Evolutionary conservation across 1,284 basidiomycete species (phyloP).

Genomic region (Grifola frondosa): DNA sequence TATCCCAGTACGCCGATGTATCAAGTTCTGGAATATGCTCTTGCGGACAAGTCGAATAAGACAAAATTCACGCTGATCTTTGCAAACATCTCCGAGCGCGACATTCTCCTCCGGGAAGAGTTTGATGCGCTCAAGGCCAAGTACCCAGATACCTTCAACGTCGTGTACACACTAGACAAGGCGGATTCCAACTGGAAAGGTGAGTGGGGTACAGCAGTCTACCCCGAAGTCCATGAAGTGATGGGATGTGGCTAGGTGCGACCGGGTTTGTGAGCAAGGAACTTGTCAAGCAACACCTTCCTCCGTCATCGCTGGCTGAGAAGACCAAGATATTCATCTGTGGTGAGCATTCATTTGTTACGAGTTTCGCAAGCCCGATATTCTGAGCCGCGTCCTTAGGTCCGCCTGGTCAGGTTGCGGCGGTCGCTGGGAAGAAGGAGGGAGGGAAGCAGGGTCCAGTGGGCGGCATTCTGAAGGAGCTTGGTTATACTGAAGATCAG

Average conservation of each 20-base stretch:
- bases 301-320: constrained; percentile 64
- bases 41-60: constrained; percentile 77
- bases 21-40: constrained; percentile 75
- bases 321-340: constrained; percentile 92
- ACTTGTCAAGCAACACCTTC: constrained; percentile 72
- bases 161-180: constrained; percentile 89
- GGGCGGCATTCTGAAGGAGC: constrained; percentile 81
- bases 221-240: constrained; percentile 1
- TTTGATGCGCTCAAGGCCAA: constrained; percentile 75
- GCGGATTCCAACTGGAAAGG: constrained; percentile 72
- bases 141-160: constrained; percentile 71
- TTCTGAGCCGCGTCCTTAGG: constrained; percentile 39
- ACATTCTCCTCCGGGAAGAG: constrained; percentile 86
- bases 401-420: constrained; percentile 82
- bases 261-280: constrained; percentile 75
- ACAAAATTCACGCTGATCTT: constrained; percentile 95
- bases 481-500: constrained; percentile 85
- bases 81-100: constrained; percentile 87
- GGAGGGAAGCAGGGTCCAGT: constrained; percentile 83
- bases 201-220: constrained; percentile 37
- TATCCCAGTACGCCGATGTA: constrained; percentile 66
- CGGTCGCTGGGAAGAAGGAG: constrained; percentile 77
- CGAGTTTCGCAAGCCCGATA: background rate
- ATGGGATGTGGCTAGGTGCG: constrained; percentile 39
- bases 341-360: constrained; percentile 61